Percentiles rank a stretch among this genome's conserved stretches.
Evolutionary conservation across 2,329 filamentous ascomycete species (phyloP).

Genomic region (Cercospora sp.): DNA sequence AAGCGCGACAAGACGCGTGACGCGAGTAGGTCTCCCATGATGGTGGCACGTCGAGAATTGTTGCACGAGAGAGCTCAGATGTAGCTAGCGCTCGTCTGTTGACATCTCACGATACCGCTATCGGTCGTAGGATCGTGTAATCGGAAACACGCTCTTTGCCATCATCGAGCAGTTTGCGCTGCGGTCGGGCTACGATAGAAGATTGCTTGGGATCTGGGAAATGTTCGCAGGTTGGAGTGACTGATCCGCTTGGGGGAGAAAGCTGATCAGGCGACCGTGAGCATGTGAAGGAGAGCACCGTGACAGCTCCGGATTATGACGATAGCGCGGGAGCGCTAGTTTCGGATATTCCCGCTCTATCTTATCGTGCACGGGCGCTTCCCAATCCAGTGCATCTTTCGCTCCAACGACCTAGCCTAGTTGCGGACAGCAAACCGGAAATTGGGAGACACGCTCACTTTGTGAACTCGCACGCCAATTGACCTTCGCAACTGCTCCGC

Average conservation of each 20-base stretch:
- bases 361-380: not conserved
- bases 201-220: not conserved
- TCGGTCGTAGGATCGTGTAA: not conserved
- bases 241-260: not conserved
- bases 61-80: not conserved
- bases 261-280: constrained; percentile 6
- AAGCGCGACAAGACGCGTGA: constrained; percentile 57
- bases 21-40: constrained; percentile 47
- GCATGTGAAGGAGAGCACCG: constrained; percentile 3
- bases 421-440: too few species aligned
- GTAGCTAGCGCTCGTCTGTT: constrained; percentile 3
- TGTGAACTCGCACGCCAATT: too few species aligned
- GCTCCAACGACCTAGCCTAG: too few species aligned
- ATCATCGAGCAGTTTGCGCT: not conserved
- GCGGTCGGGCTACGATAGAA: not conserved
- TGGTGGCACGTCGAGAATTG: not conserved
- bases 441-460: too few species aligned
- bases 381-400: too few species aligned
- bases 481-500: too few species aligned
- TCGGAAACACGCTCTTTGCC: not conserved
- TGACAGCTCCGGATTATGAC: constrained; percentile 1
- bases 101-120: constrained; percentile 6
- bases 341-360: not conserved
- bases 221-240: not conserved
- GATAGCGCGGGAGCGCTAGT: not conserved